Evolutionary conservation across 2,329 filamentous ascomycete genomes (phyloP), one percentile per base, ranked within the genome.

Genomic region (Coniochaeta ligniaria): DNA sequence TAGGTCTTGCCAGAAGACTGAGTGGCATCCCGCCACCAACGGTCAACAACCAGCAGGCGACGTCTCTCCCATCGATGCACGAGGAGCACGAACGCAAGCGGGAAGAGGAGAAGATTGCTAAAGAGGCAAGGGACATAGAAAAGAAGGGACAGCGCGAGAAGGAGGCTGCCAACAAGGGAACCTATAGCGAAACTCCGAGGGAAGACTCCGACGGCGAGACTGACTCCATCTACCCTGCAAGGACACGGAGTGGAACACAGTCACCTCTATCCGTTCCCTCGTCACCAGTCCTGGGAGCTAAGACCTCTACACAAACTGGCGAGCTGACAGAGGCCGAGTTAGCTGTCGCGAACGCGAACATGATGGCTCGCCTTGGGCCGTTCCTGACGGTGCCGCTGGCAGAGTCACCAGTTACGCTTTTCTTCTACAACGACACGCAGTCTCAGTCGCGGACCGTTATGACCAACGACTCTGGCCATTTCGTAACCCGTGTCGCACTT

Each of bases 391-490:
- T 88, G 45, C 92, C 95, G 0, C 78, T 93, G 60, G 85, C 88
- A 1, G 84, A 89, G 58, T 83, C 87, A 22, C 88, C 93, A 0
- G 88, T 99, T 59, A 97, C 92, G 0, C 80, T 96, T 1, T 97
- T 98, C 78, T 98, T 99, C 74, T 99, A 96, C 76, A 95, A 98
- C 68, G 86, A 96, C 16, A 76, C 82, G 2, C 82, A 87, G 58
- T 96, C 94, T 1, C 88, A 92, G 67, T 96, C 94, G 31, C 84
- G 89, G 59, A 96, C 91, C 0, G 85, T 96, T 3, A 83, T 84
- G 63, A 99, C 96, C 0, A 89, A 97, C 69, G 89, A 95, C 35
- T 86, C 91, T 0, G 95, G 95, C 0, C 95, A 99, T 73, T 99
- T 99, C 68, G 83, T 80, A 45, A 79, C 93, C 33, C 84, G 92